Evolutionary conservation across 1,284 basidiomycete species (phyloP), one percentile per base, ranked within the genome.

Genomic region (Rugosomyces carneus): DNA sequence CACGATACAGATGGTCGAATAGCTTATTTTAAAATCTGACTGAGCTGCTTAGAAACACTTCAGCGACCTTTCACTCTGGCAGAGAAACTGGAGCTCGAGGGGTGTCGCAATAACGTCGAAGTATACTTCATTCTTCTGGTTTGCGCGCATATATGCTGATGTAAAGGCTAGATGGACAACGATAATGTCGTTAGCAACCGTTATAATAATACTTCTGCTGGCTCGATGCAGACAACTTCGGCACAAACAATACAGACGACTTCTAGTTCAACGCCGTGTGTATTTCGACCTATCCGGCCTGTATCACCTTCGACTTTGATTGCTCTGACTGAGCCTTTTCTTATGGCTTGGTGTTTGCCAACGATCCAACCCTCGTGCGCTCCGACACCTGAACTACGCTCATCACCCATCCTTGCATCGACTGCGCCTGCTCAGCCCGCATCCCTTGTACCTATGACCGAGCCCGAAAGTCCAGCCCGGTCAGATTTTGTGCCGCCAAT

Each of bases 291-390:
- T 4, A 60, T 68, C 43, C 55, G 62, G 16, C 59, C 66, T 3
- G 57, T 67, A 29, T 61, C 68, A 11, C 61, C 67, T 0, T 58
- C 64, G 24, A 70, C 69, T 3, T 51, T 71, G 8, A 66, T 70
- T 3, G 68, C 68, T 16, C 58, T 70, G 50, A 68, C 68, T 1
- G 69, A 71, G 38, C 68, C 68, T 3, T 66, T 60, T 45, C 61
- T 71, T 13, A 64, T 71, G 65, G 57, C 57, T 9, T 68, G 66
- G 67, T 64, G 60, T 32, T 45, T 48, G 15, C 37, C 10, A 6
- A 21, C 40, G 23, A 24, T 38, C 15, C 46, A 45, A 9, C 43
- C 40, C 3, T 40, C 31, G 20, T 40, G 8, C 32, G 18, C 36
- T 1, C 32, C 21, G 19, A 21, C 5, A 6, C 11, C 21, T 16